Base-by-base conservation (phyloP, 345 rosid species). In the Stellera chamaejasme region DNA sequence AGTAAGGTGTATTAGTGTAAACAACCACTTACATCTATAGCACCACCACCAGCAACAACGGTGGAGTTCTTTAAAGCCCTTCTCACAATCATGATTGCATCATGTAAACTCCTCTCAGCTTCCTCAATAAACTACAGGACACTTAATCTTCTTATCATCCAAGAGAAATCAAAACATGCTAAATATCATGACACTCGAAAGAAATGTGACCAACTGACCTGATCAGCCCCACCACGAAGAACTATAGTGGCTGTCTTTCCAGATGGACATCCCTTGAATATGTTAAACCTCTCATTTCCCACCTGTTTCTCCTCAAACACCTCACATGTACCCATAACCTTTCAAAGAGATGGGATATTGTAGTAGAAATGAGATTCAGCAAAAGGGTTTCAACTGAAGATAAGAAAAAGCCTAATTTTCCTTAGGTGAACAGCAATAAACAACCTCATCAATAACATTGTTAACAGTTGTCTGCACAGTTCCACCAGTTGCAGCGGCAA, bases 181-280 rank as follows among this genome's bases (percentile, higher is more conserved):
- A 46, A 53, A 46, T 5, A 48, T 2, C 0, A 52, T 49, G 23
- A 54, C 13, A 23, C 13, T 32, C 9, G 9, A 13, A 54, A 50
- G 4, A 26, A 26, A 19, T 32, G 28, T 13, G 14, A 14, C 28
- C 10, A 19, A 60, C 62, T 75, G 60, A 94, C 99, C 96, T 94
- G 99, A 80, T 90, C 97, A 61, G 99, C 99, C 65, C 99, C 99
- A 73, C 99, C 99, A 64, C 99, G 99, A 67, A 94, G 96, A 69
- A 94, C 97, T 50, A 94, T 85, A 32, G 99, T 94, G 13, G 99
- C 99, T 41, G 99, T 94, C 42, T 2, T 72, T 65, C 93, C 99
- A 27, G 91, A 87, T 52, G 95, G 96, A 73, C 99, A 94, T 55
- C 99, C 99, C 44, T 95, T 85, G 80, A 94, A 94, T 76, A 94